These are phyloP conservation scores for Pueraria montana DNA, from an alignment of 306 rosid genomes.

Conservation along the genomic window DNA sequence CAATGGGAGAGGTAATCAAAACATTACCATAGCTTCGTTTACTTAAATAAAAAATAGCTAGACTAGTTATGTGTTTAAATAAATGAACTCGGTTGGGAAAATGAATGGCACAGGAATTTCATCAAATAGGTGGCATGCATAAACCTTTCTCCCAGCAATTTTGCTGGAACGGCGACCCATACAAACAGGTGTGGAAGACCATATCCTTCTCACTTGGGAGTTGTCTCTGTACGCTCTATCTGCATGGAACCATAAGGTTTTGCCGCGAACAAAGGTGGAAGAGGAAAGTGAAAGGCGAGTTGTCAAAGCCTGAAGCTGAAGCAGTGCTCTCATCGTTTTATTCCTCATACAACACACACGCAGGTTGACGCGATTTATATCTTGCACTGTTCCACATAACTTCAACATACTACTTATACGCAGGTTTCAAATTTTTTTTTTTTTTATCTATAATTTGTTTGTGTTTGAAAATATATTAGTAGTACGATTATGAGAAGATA, in stretches of 20 bases:
- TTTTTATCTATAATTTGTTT: too few species aligned
- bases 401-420: not conserved
- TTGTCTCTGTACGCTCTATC: conserved; percentile 29
- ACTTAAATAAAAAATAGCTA: not conserved
- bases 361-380: not conserved
- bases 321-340: conserved; percentile 54
- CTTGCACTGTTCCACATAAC: not conserved
- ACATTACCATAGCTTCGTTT: not conserved
- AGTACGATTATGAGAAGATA: too few species aligned
- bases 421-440: too few species aligned
- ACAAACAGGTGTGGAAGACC: conserved; percentile 71
- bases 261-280: conserved; percentile 48
- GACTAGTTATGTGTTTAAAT: not conserved
- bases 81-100: not conserved
- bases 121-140: conserved; percentile 58
- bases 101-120: conserved; percentile 43
- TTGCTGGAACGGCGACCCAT: conserved; percentile 97
- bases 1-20: not conserved
- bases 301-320: conserved; percentile 53
- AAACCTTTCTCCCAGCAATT: conserved; percentile 96
- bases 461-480: too few species aligned
- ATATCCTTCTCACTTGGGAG: conserved; percentile 56
- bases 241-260: conserved; percentile 46
- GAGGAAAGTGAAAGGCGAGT: conserved; percentile 53
- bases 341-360: not conserved